These are phyloP conservation scores for Waitea zeae DNA, from an alignment of 1,284 basidiomycete genomes.

Conservation along the genomic window DNA sequence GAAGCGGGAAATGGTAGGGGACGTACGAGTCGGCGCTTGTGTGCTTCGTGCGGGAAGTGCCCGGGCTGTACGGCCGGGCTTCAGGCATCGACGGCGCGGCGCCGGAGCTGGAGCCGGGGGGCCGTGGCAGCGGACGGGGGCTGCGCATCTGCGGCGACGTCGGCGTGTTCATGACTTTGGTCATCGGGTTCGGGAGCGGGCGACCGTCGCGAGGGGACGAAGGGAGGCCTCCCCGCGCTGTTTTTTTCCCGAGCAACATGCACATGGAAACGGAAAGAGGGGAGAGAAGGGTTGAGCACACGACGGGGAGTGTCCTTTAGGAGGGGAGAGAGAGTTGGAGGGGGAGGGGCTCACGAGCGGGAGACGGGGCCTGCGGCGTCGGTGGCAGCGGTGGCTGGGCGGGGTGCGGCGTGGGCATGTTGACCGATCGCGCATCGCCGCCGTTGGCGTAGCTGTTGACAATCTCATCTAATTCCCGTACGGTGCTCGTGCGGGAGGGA, in stretches of 20 bases:
- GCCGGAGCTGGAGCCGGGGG: neutral
- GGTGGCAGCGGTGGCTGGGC: neutral
- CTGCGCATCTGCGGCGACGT: neutral
- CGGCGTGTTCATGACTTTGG: neutral
- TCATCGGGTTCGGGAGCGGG: neutral
- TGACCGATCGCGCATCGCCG: too few relatives aligned
- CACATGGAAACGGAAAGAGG: too few relatives aligned
- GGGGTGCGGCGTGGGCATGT: too few relatives aligned
- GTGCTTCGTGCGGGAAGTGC: too few relatives aligned
- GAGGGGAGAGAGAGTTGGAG: too few relatives aligned
- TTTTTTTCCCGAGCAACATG: neutral
- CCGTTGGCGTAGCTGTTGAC: slow-evolving; percentile 15
- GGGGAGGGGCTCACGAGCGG: too few relatives aligned
- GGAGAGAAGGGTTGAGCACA: too few relatives aligned
- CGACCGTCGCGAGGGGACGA: neutral
- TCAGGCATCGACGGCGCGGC: neutral
- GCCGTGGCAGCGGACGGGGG: neutral
- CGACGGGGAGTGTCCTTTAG: too few relatives aligned
- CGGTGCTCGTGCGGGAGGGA: slow-evolving; percentile 7
- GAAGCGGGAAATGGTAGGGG: too few relatives aligned
- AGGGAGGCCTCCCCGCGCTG: neutral
- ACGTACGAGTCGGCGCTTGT: too few relatives aligned
- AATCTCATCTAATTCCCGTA: slow-evolving; percentile 13
- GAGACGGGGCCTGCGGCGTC: neutral
- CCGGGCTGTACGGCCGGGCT: neutral